Evolutionary conservation across 306 rosid species (phyloP), one percentile per base, ranked within the genome.

Genomic region (Ammopiptanthus mongolicus): DNA sequence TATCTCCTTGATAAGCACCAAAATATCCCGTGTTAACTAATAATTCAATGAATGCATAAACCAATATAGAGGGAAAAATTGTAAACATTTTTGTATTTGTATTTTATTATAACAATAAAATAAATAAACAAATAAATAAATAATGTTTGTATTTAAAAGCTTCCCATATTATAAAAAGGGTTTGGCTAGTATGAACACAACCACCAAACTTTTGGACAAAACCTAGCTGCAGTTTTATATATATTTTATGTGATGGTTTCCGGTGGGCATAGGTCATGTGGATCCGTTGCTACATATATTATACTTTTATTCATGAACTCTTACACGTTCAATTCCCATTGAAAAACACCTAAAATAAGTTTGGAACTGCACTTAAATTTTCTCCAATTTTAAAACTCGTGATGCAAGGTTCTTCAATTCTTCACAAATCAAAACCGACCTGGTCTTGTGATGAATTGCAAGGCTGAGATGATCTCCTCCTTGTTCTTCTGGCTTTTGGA

Each of bases 381-480:
- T n/a, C n/a, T n/a, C n/a, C n/a, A n/a, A n/a, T n/a, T n/a, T n/a
- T n/a, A n/a, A n/a, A n/a, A n/a, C n/a, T n/a, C n/a, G n/a, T n/a
- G n/a, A n/a, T 1, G 14, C 19, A 7, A 8, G 17, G 12, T 13
- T 28, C 13, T 39, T 22, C 1, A 0, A 42, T 14, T 21, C 25
- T 34, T 19, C 8, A 15, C 3, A 28, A 12, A 28, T 5, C n/a
- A 41, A 1, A 37, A 7, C 28, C 19, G 1, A 82, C 97, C 97
- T 91, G 97, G 61, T 93, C 97, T 41, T 71, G 71, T 3, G 71
- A 71, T 12, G 92, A 76, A 52, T 67, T 80, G 70, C 9, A 67
- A 47, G 87, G 88, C 10, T 51, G 79, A 64, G 90, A 82, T 78
- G 81, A 23, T 63, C 78, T 71, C 57, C 78, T 87, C 41, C 82